Percentiles rank a stretch among this genome's conserved stretches.
Conservation (phyloP, 768 basidiomycete species). For the Suillus cothurnatus region DNA sequence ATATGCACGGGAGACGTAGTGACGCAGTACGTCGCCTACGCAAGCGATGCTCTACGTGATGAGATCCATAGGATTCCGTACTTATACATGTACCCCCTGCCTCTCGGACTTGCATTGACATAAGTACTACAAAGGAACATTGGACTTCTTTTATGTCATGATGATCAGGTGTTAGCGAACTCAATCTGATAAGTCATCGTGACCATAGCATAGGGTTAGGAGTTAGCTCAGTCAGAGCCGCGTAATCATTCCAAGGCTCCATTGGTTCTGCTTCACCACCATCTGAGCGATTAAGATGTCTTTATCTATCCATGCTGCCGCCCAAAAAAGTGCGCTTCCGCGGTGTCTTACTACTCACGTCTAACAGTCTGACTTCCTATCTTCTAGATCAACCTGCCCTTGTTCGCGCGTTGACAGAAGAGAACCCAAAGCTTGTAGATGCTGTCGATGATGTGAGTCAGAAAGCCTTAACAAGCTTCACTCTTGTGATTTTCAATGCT, state of each 20-base stretch:
- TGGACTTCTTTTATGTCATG: not conserved
- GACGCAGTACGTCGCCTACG: not conserved
- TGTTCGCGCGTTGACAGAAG: constrained; percentile 63
- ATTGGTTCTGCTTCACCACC: not conserved
- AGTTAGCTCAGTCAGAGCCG: constrained; percentile 10
- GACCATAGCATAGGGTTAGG: constrained; percentile 30
- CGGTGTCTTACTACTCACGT: not conserved
- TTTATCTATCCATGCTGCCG: constrained; percentile 62
- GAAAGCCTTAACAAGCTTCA: not conserved
- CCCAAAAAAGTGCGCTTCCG: constrained; percentile 59
- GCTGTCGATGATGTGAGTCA: constrained; percentile 58
- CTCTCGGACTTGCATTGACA: too few relatives aligned
- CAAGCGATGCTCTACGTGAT: not conserved
- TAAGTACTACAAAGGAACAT: not conserved
- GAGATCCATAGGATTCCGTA: not conserved
- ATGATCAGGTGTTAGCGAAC: not conserved
- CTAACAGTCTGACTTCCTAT: not conserved
- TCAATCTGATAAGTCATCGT: not conserved
- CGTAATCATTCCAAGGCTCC: constrained; percentile 11
- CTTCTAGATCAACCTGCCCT: constrained; percentile 66
- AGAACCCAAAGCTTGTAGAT: constrained; percentile 64
- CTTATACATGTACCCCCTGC: not conserved
- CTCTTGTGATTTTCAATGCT: not conserved
- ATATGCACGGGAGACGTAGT: not conserved
- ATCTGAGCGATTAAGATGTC: constrained; percentile 37